phyloP scores from a whole-genome alignment of 768 basidiomycete genomes.

The Boletus vinaceobasis region DNA sequence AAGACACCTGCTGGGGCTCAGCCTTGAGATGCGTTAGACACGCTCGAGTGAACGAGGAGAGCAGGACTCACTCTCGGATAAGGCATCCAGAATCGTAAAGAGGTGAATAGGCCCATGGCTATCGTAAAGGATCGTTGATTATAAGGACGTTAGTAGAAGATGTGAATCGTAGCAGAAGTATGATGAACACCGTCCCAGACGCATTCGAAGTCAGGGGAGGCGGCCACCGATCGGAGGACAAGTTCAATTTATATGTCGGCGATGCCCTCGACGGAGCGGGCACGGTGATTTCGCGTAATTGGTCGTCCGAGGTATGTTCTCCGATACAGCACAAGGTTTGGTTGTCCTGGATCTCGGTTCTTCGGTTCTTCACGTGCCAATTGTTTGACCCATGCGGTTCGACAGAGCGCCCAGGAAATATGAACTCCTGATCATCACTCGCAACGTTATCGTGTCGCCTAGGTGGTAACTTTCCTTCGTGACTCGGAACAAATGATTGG shows the following conservation, averaged over 20 bases:
- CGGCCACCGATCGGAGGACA: conserved; percentile 14
- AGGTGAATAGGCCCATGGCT: conserved; percentile 26
- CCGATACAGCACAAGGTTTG: conserved; percentile 7
- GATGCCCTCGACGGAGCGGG: conserved; percentile 20
- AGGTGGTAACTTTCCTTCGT: conserved; percentile 2
- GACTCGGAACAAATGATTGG: conserved; percentile 21
- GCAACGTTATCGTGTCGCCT: conserved; percentile 3
- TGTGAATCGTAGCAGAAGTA: conserved; percentile 16
- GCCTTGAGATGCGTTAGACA: conserved; percentile 22
- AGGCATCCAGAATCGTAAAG: conserved; percentile 20
- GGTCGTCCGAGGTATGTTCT: conserved; percentile 6
- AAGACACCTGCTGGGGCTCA: conserved; percentile 37
- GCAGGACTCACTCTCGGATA: conserved; percentile 23
- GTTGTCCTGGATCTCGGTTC: not conserved
- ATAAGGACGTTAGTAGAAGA: conserved; percentile 18
- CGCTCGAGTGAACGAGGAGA: not conserved
- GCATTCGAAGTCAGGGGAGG: conserved; percentile 17
- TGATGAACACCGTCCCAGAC: conserved; percentile 22
- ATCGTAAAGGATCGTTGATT: conserved; percentile 21
- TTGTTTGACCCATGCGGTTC: conserved; percentile 21
- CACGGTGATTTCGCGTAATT: conserved; percentile 24
- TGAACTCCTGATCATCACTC: conserved; percentile 6
- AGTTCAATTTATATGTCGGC: conserved; percentile 28
- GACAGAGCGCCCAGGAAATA: conserved; percentile 13
- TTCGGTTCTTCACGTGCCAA: conserved; percentile 6